phyloP scores from a whole-genome alignment of 768 basidiomycete species.

The Suillus americanus region DNA sequence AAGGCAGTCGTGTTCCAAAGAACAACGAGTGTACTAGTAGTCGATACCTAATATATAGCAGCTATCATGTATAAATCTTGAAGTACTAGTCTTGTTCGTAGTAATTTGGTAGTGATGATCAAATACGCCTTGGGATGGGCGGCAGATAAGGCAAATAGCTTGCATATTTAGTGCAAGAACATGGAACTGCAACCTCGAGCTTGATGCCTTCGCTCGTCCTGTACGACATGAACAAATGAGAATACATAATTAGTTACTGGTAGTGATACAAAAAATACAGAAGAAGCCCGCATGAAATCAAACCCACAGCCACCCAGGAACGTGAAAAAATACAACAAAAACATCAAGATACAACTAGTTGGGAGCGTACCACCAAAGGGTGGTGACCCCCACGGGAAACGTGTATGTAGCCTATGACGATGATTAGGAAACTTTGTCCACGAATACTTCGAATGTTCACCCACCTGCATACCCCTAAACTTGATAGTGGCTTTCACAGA shows the following conservation, averaged over 20 bases:
- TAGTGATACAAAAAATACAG: background rate
- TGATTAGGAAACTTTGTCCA: slow-evolving; percentile 3
- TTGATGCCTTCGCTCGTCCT: background rate
- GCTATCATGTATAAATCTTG: background rate
- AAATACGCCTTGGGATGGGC: background rate
- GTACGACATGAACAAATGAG: background rate
- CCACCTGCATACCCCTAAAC: slow-evolving; percentile 61
- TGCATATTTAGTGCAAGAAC: background rate
- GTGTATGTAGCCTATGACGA: slow-evolving; percentile 58
- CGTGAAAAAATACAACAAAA: background rate
- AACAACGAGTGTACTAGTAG: background rate
- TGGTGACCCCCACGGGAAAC: slow-evolving; percentile 75
- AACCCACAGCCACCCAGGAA: background rate
- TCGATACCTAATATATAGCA: no score
- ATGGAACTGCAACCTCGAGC: background rate
- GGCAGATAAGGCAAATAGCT: background rate
- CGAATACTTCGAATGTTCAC: slow-evolving; percentile 7
- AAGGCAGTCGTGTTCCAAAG: background rate
- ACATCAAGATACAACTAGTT: background rate
- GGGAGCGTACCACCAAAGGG: slow-evolving; percentile 49
- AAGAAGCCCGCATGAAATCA: background rate
- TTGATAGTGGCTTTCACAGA: slow-evolving; percentile 59
- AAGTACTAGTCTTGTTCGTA: background rate
- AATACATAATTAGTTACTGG: background rate
- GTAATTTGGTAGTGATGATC: background rate